phyloP scores from a whole-genome alignment of 805 yeast genomes.

The Pichia eremophila region DNA sequence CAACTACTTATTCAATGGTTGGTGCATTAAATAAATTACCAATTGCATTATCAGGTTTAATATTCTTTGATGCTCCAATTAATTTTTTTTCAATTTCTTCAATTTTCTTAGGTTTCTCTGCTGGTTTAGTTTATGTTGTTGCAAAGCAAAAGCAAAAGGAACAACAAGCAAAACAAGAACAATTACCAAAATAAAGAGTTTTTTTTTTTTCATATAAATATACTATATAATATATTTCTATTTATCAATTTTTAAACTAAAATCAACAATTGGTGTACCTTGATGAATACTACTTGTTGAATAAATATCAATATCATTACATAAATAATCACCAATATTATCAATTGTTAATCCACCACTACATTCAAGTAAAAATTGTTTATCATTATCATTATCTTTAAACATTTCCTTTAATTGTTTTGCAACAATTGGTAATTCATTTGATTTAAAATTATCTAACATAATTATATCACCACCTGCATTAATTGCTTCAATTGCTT shows the following conservation, averaged over 20 bases:
- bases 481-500: slow-evolving; percentile 84
- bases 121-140: slow-evolving; percentile 92
- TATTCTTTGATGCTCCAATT: slow-evolving; percentile 91
- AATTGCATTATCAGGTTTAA: slow-evolving; percentile 87
- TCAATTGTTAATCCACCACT: slow-evolving; percentile 78
- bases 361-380: slow-evolving; percentile 65
- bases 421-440: slow-evolving; percentile 58
- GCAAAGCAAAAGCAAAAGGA: slow-evolving; percentile 87
- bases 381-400: slow-evolving; percentile 29
- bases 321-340: slow-evolving; percentile 56
- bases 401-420: slow-evolving; percentile 48
- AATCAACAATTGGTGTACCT: slow-evolving; percentile 78
- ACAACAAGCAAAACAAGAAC: slow-evolving; percentile 19
- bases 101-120: slow-evolving; percentile 84
- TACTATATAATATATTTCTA: no score
- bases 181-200: slow-evolving; percentile 26
- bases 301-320: slow-evolving; percentile 79
- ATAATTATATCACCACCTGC: slow-evolving; percentile 95
- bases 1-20: slow-evolving; percentile 98
- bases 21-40: slow-evolving; percentile 98
- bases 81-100: slow-evolving; percentile 86
- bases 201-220: no score
- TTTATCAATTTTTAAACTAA: slow-evolving; percentile 58
- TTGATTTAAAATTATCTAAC: slow-evolving; percentile 81
- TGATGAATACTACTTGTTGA: slow-evolving; percentile 89